Base-by-base conservation (phyloP, 129 eudicot species). In the Logfia minima region DNA sequence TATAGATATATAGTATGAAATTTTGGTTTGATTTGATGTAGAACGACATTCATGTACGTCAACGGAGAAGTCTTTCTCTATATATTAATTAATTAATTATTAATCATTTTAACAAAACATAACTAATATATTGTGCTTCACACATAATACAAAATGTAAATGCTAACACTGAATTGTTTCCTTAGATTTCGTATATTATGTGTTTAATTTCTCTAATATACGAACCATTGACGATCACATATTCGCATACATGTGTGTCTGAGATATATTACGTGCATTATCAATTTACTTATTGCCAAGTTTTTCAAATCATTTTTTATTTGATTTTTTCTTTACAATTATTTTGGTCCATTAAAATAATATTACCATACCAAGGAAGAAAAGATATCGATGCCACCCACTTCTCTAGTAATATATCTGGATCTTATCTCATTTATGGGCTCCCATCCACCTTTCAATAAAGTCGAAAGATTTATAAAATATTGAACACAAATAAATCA, bases 341-440 rank as follows among this genome's bases (percentile, higher is more conserved):
- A 43, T 0, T 45, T 24, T 70, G 61, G 23, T 74, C 68, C 78
- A 59, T 69, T 37, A 61, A 59, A 41, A 9, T 41, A 74, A 68
- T 68, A 68, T 67, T 23, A 68, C 43, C 68, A 71, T 62, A 51
- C 3, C 2, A 21, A 32, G 41, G 21, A 72, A 35, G 56, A n/a
- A 41, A 68, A 74, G 84, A 80, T 84, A 51, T 80, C 79, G 29
- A 39, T 67, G 80, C 79, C 85, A 84, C 74, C 82, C 74, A 76
- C 83, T 35, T 72, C 85, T 63, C 8, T 17, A 41, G 2, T 55
- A 17, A 24, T 4, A 17, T 43, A 39, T 75, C 48, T 68, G 64
- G 74, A 84, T 79, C 88, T 84, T 84, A 84, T 84, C 88, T 80
- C 75, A 23, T 72, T 56, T 14, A 11, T 35, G 68, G 62, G 61